Evolutionary conservation across 225 moss, liverwort and hornwort genomes (phyloP), one percentile per base, ranked within the genome.

Genomic region (Asterella californica): DNA sequence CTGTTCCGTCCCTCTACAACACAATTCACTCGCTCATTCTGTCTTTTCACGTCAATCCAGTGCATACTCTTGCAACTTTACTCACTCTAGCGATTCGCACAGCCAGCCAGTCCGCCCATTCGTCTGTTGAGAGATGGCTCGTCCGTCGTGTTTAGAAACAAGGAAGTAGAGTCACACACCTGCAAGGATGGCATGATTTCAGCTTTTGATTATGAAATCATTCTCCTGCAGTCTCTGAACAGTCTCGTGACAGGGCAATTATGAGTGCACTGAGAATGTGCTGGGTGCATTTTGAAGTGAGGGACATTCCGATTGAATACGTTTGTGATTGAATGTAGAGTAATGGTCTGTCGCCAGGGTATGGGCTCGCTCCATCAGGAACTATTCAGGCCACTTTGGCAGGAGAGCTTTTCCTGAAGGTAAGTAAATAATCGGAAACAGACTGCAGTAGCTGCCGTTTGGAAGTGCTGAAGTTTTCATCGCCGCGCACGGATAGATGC

Each of bases 311-410:
- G 47, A 65, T 62, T 67, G 75, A 61, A 50, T 74, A 22, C 37
- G 62, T 75, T 25, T 42, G 17, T 73, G 36, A 22, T n/a, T 76
- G 75, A 73, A 37, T 85, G 87, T 85, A 94, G 97, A 88, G 88
- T 54, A 92, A 94, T 88, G 96, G 97, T 75, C 84, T 90, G 67
- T 34, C 86, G 82, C 91, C 87, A 27, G 84, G 80, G 38, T 86
- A 99, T 8, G 97, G 93, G 48, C 89, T 99, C 72, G 94, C 97
- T 76, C 90, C 97, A 29, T 84, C 85, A 59, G 97, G 97, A 69
- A 70, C 87, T 49, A 76, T 85, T 47, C 94, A 99, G 89, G 95
- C 97, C 6, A 78, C 85, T 87, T 82, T 69, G 78, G 93, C 94
- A 25, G 95, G 90, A 33, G 85, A 85, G 53, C 81, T 91, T 54